Conservation (phyloP, 441 rosid genomes). For the Rhodomyrtus psidioides region DNA sequence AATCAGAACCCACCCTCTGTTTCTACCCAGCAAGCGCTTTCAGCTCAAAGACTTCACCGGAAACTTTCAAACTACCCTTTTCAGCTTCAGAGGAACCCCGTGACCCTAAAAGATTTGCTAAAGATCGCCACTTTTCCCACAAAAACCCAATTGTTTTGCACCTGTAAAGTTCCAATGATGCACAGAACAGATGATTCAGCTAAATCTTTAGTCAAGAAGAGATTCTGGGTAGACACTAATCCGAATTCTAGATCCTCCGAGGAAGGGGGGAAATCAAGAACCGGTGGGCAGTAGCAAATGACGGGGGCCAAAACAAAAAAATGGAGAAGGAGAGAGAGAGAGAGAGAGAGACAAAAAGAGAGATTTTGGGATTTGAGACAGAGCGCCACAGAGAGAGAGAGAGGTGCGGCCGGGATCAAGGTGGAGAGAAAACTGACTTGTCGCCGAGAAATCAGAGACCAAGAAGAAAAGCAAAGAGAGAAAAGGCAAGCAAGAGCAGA, state of each 20-base stretch:
- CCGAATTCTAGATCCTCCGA: neutral
- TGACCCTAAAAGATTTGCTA: neutral
- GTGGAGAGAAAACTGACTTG: slow-evolving; percentile 42
- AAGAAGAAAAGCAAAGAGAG: slow-evolving; percentile 38
- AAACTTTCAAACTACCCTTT: neutral
- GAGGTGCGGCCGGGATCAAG: slow-evolving; percentile 21
- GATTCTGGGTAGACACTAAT: neutral
- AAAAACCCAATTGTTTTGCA: neutral
- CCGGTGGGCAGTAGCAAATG: neutral
- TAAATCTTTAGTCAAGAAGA: neutral
- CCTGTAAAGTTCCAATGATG: neutral
- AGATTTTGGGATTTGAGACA: slow-evolving; percentile 7
- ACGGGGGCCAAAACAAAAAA: neutral
- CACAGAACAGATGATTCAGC: neutral
- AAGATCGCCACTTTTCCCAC: neutral
- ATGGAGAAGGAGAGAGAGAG: neutral
- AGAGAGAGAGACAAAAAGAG: neutral
- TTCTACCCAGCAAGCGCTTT: neutral
- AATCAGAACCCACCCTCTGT: slow-evolving; percentile 17
- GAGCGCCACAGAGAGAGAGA: neutral
- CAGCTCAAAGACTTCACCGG: neutral
- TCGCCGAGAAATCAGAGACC: slow-evolving; percentile 69
- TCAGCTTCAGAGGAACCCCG: neutral
- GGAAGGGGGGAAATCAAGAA: neutral
- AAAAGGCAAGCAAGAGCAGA: neutral